Base-by-base conservation (phyloP, 768 basidiomycete species). In the Hysterangium stoloniferum region DNA sequence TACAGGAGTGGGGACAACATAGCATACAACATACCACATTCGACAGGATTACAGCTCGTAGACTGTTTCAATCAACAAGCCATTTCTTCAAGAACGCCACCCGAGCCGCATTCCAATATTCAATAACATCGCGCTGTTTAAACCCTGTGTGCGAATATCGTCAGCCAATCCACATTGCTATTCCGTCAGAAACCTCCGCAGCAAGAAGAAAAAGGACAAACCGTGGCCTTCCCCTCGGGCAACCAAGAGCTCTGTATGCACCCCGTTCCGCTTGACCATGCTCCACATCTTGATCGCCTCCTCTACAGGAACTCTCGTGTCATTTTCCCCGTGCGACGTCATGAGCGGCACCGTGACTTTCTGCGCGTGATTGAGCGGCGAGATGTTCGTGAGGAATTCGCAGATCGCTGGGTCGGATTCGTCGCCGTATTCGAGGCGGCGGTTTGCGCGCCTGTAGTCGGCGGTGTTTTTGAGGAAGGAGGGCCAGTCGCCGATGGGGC, bases 211-310 rank as follows among this genome's bases (percentile, higher is more conserved):
- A 19, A 13, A 19, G 2, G 12, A 29, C 70, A 46, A 32, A 72
- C 71, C 71, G 42, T 72, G 71, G 15, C 71, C 71, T 49, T 73
- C 71, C 45, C 65, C 63, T 49, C 67, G 70, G 44, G 71, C 70
- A 36, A 69, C 62, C 49, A 69, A 65, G 48, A 72, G 46, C 43
- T 71, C 71, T 4, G 62, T 59, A 32, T 61, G 59, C 35, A 65
- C 61, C 15, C 62, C 59, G 27, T 56, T 64, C 24, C 58, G 52
- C 17, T 53, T 47, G 13, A 68, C 63, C 19, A 63, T 66, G 41
- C 65, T 59, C 56, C 59, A 72, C 70, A 72, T 66, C 27, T 58
- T 54, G 13, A 67, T 57, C 1, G 71, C 68, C 53, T 72, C 70
- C 3, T 68, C 64, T 11, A 72, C 62, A 2, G 68, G 62, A 8